These are phyloP conservation scores for Monosporascus sp. DNA, from an alignment of 2,329 filamentous ascomycete species.

Conservation along the genomic window DNA sequence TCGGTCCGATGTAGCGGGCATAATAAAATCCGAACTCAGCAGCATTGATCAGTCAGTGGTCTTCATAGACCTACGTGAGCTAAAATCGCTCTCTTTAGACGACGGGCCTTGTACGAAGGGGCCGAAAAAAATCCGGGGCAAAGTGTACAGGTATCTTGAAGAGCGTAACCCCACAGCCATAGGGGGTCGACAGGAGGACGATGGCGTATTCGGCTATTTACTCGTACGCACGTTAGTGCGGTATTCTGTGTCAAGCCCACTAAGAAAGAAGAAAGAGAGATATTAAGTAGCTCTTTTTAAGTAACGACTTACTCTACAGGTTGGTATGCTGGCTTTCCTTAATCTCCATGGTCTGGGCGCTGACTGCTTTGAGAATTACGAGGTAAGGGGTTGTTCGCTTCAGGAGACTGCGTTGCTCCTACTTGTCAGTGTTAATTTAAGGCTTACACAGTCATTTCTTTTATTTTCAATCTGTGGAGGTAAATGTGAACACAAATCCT, in stretches of 20 bases:
- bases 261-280: not conserved
- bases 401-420: not conserved
- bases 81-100: conserved; percentile 2
- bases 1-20: conserved; percentile 9
- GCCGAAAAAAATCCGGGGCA: conserved; percentile 3
- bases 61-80: conserved; percentile 6
- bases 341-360: conserved; percentile 7
- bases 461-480: conserved; percentile 4
- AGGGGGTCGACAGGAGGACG: conserved; percentile 6
- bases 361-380: conserved; percentile 6
- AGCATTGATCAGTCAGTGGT: conserved; percentile 6
- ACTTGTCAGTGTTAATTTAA: conserved; percentile 3
- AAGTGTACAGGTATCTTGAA: conserved; percentile 6
- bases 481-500: conserved; percentile 1
- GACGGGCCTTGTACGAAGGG: conserved; percentile 1
- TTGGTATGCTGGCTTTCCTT: conserved; percentile 6
- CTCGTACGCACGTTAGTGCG: conserved; percentile 2
- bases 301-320: not conserved
- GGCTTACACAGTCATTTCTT: not conserved
- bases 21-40: conserved; percentile 9
- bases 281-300: too few relatives aligned
- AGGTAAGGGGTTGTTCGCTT: not conserved
- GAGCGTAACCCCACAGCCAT: conserved; percentile 1
- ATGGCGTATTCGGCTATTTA: conserved; percentile 9
- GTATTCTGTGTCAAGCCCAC: not conserved